A percentile compares a stretch with the other conserved stretches of the same genome.
These are phyloP conservation scores for Drechslerella coelobrocha DNA, from an alignment of 2,329 filamentous ascomycete genomes.

Conservation along the genomic window DNA sequence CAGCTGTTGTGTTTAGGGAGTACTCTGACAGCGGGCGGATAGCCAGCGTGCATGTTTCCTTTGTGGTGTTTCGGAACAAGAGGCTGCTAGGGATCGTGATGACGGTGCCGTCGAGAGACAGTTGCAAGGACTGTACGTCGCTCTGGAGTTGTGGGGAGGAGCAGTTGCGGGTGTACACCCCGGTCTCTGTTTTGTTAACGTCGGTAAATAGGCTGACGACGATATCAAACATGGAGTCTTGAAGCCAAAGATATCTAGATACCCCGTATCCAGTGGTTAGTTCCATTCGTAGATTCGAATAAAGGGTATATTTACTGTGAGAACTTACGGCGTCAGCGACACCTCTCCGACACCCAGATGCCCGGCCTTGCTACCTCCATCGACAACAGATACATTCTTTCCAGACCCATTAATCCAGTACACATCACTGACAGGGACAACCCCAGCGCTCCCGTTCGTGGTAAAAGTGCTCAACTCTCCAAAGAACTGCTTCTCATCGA, in stretches of 20 bases:
- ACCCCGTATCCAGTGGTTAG: no score
- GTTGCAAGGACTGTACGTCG: conserved; percentile 21
- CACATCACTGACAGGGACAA: conserved; percentile 32
- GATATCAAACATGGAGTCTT: conserved; percentile 34
- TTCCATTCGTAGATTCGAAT: no score
- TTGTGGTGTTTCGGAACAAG: neutral
- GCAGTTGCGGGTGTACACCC: conserved; percentile 22
- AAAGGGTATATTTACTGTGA: no score
- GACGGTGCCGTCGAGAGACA: conserved; percentile 34
- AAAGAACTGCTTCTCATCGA: conserved; percentile 34
- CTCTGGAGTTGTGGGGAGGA: neutral
- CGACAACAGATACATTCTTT: conserved; percentile 24
- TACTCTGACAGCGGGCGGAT: conserved; percentile 34
- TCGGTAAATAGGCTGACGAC: conserved; percentile 27
- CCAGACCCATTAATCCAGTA: conserved; percentile 30
- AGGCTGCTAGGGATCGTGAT: conserved; percentile 21
- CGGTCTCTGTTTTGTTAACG: conserved; percentile 10
- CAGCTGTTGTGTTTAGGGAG: conserved; percentile 4
- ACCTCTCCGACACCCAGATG: conserved; percentile 20
- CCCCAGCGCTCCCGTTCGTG: neutral
- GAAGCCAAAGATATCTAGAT: conserved; percentile 44
- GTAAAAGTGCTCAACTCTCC: conserved; percentile 23
- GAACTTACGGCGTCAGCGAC: conserved; percentile 38
- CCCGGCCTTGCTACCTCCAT: conserved; percentile 13
- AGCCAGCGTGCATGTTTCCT: conserved; percentile 17